These are phyloP conservation scores for Durio zibethinus DNA, from an alignment of 345 rosid genomes.

Conservation along the genomic window DNA sequence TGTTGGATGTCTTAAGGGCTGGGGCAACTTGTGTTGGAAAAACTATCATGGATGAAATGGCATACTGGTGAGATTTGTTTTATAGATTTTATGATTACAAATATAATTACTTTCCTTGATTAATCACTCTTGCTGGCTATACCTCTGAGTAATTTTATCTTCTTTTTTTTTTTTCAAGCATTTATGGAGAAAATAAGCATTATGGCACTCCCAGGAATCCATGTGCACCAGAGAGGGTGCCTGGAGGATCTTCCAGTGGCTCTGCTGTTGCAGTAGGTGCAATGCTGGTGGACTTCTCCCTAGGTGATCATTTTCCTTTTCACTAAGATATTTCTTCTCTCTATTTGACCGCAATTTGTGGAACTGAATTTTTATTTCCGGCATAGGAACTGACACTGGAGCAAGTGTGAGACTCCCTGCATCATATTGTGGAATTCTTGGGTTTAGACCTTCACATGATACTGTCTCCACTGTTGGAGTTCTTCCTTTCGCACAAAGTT, in stretches of 20 bases:
- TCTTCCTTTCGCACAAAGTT: conserved; percentile 82
- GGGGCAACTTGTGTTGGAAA: conserved; percentile 72
- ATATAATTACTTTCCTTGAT: background rate
- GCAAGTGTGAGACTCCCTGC: conserved; percentile 92
- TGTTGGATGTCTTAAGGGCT: conserved; percentile 51
- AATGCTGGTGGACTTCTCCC: conserved; percentile 71
- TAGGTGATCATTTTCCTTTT: conserved; percentile 41
- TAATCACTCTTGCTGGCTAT: background rate
- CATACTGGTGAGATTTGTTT: conserved; percentile 50
- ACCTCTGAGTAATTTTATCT: background rate
- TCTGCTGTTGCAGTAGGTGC: conserved; percentile 91
- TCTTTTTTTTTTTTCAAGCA: conserved; percentile 36
- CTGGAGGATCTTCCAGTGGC: conserved; percentile 96
- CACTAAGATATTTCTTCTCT: background rate
- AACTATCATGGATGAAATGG: conserved; percentile 93
- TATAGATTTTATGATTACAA: background rate
- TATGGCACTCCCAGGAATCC: conserved; percentile 87
- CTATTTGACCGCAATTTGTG: background rate
- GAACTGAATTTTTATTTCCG: background rate
- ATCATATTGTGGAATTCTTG: conserved; percentile 75
- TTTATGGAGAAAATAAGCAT: conserved; percentile 76
- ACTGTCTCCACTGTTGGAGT: conserved; percentile 61
- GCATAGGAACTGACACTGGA: conserved; percentile 83
- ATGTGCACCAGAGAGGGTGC: conserved; percentile 62
- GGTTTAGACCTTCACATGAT: conserved; percentile 79